phyloP scores from a whole-genome alignment of 2,329 filamentous ascomycete genomes.

The Fusarium lyarnte region DNA sequence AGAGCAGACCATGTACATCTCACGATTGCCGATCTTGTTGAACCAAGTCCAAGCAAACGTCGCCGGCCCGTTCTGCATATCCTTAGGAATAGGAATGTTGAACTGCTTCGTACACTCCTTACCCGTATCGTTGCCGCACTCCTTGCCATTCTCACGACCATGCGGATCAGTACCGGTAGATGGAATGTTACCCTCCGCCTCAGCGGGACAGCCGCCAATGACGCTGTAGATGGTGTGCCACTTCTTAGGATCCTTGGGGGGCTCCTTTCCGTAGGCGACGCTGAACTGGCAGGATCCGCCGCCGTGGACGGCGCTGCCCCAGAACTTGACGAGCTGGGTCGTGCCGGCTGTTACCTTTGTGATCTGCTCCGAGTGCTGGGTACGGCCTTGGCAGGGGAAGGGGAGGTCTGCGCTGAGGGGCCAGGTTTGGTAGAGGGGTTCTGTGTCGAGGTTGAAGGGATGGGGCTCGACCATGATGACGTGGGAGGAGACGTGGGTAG shows the following conservation, averaged over 20 bases:
- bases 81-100: constrained; percentile 40
- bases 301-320: constrained; percentile 43
- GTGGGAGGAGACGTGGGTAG: constrained; percentile 12
- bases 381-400: constrained; percentile 40
- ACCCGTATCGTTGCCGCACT: constrained; percentile 35
- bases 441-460: constrained; percentile 43
- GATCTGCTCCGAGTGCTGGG: constrained; percentile 31
- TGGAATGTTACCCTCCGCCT: constrained; percentile 34
- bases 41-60: constrained; percentile 83
- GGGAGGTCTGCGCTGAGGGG: constrained; percentile 33
- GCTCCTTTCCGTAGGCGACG: constrained; percentile 35
- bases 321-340: constrained; percentile 39
- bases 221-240: constrained; percentile 42
- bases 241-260: constrained; percentile 23
- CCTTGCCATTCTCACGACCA: constrained; percentile 30
- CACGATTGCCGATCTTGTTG: constrained; percentile 79
- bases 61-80: constrained; percentile 58
- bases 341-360: constrained; percentile 38
- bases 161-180: constrained; percentile 20
- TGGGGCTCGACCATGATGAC: constrained; percentile 45
- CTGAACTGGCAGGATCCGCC: constrained; percentile 43
- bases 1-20: constrained; percentile 90
- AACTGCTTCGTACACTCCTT: constrained; percentile 41
- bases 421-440: constrained; percentile 33
- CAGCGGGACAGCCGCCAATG: constrained; percentile 40